These are phyloP conservation scores for Hortiboletus rubellus DNA, from an alignment of 1,284 basidiomycete genomes.

Conservation along the genomic window DNA sequence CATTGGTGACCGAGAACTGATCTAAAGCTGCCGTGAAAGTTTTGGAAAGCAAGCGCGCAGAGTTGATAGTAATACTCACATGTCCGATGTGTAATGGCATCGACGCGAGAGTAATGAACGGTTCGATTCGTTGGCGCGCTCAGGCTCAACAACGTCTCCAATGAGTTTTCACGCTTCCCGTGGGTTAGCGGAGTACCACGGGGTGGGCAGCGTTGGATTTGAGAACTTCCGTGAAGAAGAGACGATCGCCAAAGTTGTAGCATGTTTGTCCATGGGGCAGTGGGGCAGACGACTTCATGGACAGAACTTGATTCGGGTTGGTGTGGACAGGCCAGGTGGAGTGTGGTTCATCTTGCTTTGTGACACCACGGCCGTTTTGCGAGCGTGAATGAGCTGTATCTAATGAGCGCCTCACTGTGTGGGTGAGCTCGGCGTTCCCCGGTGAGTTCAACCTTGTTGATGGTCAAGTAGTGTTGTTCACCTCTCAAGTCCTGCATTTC, in stretches of 20 bases:
- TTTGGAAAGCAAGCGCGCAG: neutral
- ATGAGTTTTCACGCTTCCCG: no score
- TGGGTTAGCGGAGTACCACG: conserved; percentile 53
- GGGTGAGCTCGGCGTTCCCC: no score
- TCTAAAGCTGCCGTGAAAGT: neutral
- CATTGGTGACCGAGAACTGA: neutral
- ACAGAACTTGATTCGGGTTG: conserved; percentile 71
- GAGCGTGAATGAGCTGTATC: no score
- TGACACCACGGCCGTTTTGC: conserved; percentile 58
- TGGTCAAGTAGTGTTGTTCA: no score
- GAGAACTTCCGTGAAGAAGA: conserved; percentile 67
- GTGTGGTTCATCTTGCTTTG: conserved; percentile 85
- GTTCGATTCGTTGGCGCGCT: no score
- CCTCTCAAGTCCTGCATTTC: no score
- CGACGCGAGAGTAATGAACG: neutral
- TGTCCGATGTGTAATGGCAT: neutral
- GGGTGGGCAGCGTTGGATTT: conserved; percentile 66
- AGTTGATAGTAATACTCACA: conserved; percentile 7
- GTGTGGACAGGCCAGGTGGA: conserved; percentile 88
- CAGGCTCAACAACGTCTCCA: no score
- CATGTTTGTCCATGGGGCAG: conserved; percentile 72
- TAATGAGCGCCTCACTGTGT: no score
- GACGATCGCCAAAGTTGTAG: conserved; percentile 81
- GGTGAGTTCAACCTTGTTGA: no score
- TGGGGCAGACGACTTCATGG: conserved; percentile 63